A percentile compares a stretch with the other conserved stretches of the same genome.
Conservation (phyloP, 1,139 yeast genomes). For the Diutina pseudorugosa region DNA sequence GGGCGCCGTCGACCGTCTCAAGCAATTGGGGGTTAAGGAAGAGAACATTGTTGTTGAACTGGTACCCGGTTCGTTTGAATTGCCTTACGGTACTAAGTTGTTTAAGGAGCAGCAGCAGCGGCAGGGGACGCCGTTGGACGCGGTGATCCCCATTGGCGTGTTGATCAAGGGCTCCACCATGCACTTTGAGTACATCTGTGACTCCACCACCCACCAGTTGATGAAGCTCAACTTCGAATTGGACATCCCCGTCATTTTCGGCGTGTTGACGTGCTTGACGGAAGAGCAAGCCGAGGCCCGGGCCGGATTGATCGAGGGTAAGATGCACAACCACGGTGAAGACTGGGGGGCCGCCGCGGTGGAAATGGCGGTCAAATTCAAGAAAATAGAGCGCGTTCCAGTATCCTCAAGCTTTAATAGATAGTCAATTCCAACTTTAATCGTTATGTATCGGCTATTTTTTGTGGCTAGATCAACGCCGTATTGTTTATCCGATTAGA, state of each 20-base stretch:
- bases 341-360: constrained; percentile 99
- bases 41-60: constrained; percentile 70
- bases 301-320: constrained; percentile 72
- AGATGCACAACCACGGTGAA: constrained; percentile 88
- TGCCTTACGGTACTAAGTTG: constrained; percentile 67
- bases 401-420: neutral
- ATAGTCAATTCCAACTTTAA: neutral
- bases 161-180: constrained; percentile 92
- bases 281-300: constrained; percentile 90
- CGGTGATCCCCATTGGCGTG: constrained; percentile 87
- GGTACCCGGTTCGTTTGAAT: constrained; percentile 91
- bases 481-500: neutral
- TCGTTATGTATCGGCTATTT: no score
- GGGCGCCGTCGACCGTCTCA: constrained; percentile 58
- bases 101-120: constrained; percentile 35
- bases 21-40: constrained; percentile 55
- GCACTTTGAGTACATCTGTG: constrained; percentile 97
- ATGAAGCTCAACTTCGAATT: constrained; percentile 71
- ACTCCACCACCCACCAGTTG: constrained; percentile 73
- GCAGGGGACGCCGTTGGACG: constrained; percentile 52
- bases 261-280: constrained; percentile 83
- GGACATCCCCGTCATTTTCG: constrained; percentile 77
- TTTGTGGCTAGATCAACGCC: neutral
- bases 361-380: constrained; percentile 66
- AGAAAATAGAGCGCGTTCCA: neutral